phyloP scores from a whole-genome alignment of 495 filamentous ascomycete species.

The Chlorociboria aeruginascens region DNA sequence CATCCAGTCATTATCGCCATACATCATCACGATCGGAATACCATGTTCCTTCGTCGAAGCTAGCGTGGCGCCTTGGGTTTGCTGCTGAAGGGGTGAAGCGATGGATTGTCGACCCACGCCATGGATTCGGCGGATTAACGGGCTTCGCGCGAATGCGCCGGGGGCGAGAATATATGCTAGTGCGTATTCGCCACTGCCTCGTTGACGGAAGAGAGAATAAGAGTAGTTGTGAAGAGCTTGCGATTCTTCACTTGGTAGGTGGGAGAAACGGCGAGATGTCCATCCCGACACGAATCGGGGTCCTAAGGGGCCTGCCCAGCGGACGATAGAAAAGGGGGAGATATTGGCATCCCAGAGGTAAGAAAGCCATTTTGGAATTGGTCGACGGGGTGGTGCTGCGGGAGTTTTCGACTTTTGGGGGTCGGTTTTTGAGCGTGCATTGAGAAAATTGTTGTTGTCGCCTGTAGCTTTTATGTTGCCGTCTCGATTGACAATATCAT shows the following conservation, averaged over 20 bases:
- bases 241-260: conserved; percentile 70
- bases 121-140: conserved; percentile 75
- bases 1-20: conserved; percentile 98
- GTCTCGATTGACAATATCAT: conserved; percentile 31
- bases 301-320: conserved; percentile 82
- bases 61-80: conserved; percentile 10
- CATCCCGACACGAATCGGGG: conserved; percentile 89
- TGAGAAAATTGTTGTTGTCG: conserved; percentile 49
- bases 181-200: conserved; percentile 90
- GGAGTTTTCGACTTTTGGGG: conserved; percentile 3
- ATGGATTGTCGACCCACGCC: conserved; percentile 64
- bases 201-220: conserved; percentile 86
- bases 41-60: conserved; percentile 48
- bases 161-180: conserved; percentile 88
- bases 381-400: conserved; percentile 35
- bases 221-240: conserved; percentile 82
- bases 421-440: conserved; percentile 31
- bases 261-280: conserved; percentile 85
- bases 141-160: conserved; percentile 81
- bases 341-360: conserved; percentile 97
- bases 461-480: conserved; percentile 22
- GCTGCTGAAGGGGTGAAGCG: conserved; percentile 2
- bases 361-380: conserved; percentile 69
- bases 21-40: conserved; percentile 81
- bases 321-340: conserved; percentile 83